Evolutionary conservation across 257 asterid species (phyloP), one percentile per base, ranked within the genome.

Genomic region (Petrea volubilis): DNA sequence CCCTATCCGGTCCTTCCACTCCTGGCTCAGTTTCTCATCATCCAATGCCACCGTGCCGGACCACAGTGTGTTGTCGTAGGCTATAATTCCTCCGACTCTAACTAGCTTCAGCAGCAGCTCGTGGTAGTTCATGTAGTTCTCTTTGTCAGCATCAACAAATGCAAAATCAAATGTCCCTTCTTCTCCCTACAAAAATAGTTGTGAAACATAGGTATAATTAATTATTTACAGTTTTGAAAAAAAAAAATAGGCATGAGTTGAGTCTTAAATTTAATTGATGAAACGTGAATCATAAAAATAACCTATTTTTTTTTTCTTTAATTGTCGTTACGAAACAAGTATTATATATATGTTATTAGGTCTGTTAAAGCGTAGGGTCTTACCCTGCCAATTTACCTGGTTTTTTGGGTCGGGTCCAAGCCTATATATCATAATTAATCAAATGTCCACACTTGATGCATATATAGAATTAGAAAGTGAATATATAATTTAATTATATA

Each of bases 111-210:
- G 9, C 10, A 86, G 29, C 25, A 53, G 1, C 56, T 86, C 92
- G 2, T 86, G 92, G 65, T 86, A 84, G 18, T 82, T 71, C 27
- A 77, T 60, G 63, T 86, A 84, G 71, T 80, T 86, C 10, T 80
- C 84, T 52, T 86, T 81, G 50, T 84, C 87, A 28, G 86, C 89
- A 71, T 86, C 92, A 56, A 84, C 86, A 69, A 86, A 86, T 13
- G 83, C 84, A 43, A 79, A 86, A 65, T 86, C 92, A 46, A 79
- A 86, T 12, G 77, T 83, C 20, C 71, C 86, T 75, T 72, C 85
- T 73, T 83, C 84, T n/a, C 82, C 87, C 87, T 79, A 8, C 43
- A 23, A 31, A 31, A 31, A 31, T 2, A 31, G 36, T 33, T 28
- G n/a, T 2, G 4, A n/a, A 56, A 62, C 21, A 11, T 17, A 20